Evolutionary conservation across 2,329 filamentous ascomycete genomes (phyloP).

Genomic region (Pseudocercospora pini-densiflorae): DNA sequence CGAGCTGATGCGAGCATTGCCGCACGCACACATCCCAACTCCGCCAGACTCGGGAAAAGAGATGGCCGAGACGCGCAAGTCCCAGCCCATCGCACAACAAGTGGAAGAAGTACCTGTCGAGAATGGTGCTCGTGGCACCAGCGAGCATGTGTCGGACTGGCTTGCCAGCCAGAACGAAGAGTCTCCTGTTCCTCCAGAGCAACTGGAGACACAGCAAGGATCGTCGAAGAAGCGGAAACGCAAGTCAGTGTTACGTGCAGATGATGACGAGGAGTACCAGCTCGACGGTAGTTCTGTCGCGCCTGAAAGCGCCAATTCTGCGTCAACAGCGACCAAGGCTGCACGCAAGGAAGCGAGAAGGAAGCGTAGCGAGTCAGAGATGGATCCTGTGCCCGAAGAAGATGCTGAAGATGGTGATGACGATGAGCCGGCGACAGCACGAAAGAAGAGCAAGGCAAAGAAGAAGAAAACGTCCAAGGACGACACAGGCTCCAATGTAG

Average conservation of each 20-base stretch:
- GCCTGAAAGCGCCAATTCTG: constrained; percentile 14
- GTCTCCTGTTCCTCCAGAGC: constrained; percentile 15
- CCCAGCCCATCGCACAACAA: not conserved
- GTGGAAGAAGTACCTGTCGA: not conserved
- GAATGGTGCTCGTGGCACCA: not conserved
- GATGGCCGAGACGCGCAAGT: not conserved
- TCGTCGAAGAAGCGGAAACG: constrained; percentile 19
- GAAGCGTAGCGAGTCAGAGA: not conserved
- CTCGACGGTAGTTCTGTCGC: constrained; percentile 9
- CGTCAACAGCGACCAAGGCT: constrained; percentile 5
- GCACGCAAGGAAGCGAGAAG: constrained; percentile 14
- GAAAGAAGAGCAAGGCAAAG: constrained; percentile 1
- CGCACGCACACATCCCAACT: constrained; percentile 10
- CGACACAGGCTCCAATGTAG: not conserved
- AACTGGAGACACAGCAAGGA: not conserved
- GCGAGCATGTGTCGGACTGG: constrained; percentile 15
- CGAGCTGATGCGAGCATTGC: constrained; percentile 11
- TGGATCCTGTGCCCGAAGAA: not conserved
- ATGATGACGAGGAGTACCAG: constrained; percentile 26
- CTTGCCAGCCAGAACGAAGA: constrained; percentile 19
- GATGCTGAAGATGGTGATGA: not conserved
- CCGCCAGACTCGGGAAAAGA: constrained; percentile 17
- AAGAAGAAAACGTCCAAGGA: constrained; percentile 3
- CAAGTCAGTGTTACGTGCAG: constrained; percentile 17
- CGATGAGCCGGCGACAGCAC: not conserved